phyloP scores from a whole-genome alignment of 805 yeast species.

The Ogataea populi-albae region DNA sequence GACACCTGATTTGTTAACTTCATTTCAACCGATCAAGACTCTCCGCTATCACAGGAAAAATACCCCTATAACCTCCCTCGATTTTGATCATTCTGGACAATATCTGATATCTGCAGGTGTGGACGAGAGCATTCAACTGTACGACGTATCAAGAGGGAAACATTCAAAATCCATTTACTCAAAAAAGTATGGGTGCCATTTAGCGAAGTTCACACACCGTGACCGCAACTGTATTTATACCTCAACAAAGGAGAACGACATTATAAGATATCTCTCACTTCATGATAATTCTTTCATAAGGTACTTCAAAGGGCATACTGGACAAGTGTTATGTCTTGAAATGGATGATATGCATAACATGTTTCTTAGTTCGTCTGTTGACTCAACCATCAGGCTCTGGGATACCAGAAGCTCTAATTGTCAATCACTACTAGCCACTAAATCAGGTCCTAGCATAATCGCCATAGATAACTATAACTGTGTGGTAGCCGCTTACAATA shows the following conservation, averaged over 20 bases:
- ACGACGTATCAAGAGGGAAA: conserved; percentile 68
- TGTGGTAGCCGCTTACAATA: conserved; percentile 66
- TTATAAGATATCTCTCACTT: conserved; percentile 71
- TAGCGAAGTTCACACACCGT: conserved; percentile 78
- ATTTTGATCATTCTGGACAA: conserved; percentile 82
- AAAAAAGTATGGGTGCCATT: conserved; percentile 88
- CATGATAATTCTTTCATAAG: conserved; percentile 77
- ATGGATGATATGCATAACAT: conserved; percentile 67
- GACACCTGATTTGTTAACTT: conserved; percentile 13
- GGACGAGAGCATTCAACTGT: conserved; percentile 80
- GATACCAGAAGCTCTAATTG: conserved; percentile 69
- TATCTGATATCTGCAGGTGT: conserved; percentile 71
- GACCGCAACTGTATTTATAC: conserved; percentile 67
- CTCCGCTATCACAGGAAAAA: conserved; percentile 41
- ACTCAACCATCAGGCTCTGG: conserved; percentile 84
- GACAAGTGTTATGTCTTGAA: conserved; percentile 67
- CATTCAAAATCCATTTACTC: conserved; percentile 68
- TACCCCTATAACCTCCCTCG: conserved; percentile 63
- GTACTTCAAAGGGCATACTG: conserved; percentile 86
- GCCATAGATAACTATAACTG: conserved; percentile 85
- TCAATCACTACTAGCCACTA: conserved; percentile 57
- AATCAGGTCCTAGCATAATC: conserved; percentile 35
- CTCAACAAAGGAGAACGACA: conserved; percentile 76
- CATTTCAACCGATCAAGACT: conserved; percentile 36
- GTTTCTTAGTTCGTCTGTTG: conserved; percentile 66